phyloP scores from a whole-genome alignment of 495 filamentous ascomycete genomes.

The Talaromyces stipitatus region DNA sequence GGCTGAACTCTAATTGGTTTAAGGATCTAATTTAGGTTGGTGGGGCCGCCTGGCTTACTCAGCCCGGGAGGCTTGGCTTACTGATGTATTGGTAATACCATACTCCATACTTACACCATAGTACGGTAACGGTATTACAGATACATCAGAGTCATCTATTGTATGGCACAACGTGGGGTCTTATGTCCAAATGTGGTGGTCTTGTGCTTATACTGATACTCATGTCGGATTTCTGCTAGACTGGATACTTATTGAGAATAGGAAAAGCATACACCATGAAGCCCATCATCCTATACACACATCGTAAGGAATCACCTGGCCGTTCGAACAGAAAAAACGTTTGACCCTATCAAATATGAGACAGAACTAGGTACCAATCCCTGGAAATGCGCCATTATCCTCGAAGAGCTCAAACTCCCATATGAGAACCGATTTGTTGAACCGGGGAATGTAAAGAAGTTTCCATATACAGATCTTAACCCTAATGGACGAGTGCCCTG shows the following conservation, averaged over 20 bases:
- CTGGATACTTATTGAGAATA: neutral
- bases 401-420: conserved; percentile 46
- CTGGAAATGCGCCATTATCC: conserved; percentile 49
- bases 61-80: neutral
- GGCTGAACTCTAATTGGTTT: conserved; percentile 1
- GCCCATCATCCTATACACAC: neutral
- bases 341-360: neutral
- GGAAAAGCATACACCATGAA: neutral
- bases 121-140: neutral
- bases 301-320: neutral
- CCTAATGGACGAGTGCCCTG: conserved; percentile 51
- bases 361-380: conserved; percentile 37
- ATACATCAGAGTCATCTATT: neutral
- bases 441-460: conserved; percentile 41
- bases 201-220: no score
- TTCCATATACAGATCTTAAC: conserved; percentile 41
- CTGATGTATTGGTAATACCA: neutral
- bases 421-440: conserved; percentile 31
- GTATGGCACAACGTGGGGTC: no score
- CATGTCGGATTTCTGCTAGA: no score
- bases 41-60: neutral
- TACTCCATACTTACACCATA: neutral
- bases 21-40: neutral
- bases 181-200: no score
- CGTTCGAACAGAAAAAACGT: neutral